Evolutionary conservation across 2,329 filamentous ascomycete species (phyloP), one percentile per base, ranked within the genome.

Genomic region (Alternaria sp.): DNA sequence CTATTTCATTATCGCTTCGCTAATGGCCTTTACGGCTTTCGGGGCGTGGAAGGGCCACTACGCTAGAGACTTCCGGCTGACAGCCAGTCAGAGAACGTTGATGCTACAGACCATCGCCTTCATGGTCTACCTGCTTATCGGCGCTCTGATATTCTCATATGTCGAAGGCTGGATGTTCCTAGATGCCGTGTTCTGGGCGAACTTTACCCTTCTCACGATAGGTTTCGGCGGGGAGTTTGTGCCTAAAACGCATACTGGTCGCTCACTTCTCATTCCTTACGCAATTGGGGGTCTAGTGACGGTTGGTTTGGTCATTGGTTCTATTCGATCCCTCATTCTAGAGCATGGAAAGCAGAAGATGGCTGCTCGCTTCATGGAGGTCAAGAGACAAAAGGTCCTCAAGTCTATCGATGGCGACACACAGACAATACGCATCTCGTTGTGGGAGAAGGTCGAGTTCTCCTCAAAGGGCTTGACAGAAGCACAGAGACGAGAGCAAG

Each of bases 201-300:
- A 87, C 65, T 86, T 86, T 49, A 88, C 86, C 0, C 73, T 87
- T 2, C 80, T 88, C 3, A 88, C 86, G 0, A 81, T 88, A 6
- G 86, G 86, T 5, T 78, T 87, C 14, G 86, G 86, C 12, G 82
- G 82, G 12, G 80, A 84, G 60, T 85, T 82, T 63, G 78, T 81
- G 3, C 86, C 86, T 1, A 75, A 71, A 18, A 87, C 85, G 0
- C 82, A 84, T 61, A 71, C 83, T 3, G 86, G 85, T 3, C 80
- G 85, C 37, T 81, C 82, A 4, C 72, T 88, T 1, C 69, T 88
- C 1, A 86, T 87, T 62, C 85, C 85, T 0, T 87, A 83, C 56
- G 85, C 86, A 2, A 83, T 88, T 30, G 85, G 84, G 6, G 86
- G 86, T 1, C 85, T 87, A 25, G 77, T 87, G 6, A 84, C 83